Evolutionary conservation across 2,329 filamentous ascomycete species (phyloP), one percentile per base, ranked within the genome.

Genomic region (Colletotrichum sp.): DNA sequence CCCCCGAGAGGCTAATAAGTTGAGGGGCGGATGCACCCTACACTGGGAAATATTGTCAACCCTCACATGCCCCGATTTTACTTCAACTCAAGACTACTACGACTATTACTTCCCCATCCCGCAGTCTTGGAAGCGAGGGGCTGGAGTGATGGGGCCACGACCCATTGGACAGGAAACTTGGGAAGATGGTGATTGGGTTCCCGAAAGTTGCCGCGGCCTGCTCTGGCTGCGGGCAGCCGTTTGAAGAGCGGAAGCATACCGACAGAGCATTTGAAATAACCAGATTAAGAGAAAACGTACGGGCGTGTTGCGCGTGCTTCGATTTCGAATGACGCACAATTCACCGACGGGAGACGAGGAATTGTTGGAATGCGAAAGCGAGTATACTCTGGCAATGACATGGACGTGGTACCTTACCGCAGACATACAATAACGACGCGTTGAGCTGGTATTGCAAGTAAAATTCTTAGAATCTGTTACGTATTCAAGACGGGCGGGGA

Each of bases 361-460:
- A 49, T n/a, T 10, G 18, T 12, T 49, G 39, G 39, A 3, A 12
- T 49, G 18, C 39, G 39, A 49, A 49, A 12, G 39, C 39, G 36
- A 39, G 15, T 39, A 8, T 5, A 39, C 36, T 9, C 36, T 39
- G 36, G 36, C 16, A 39, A 39, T 39, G 36, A 44, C 39, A 49
- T 12, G 18, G 39, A n/a, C 18, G 9, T n/a, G 9, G 39, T 7
- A n/a, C 18, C 18, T 12, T 49, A 9, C 36, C 16, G 36, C 34
- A n/a, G 18, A 49, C 6, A n/a, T 2, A 12, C 3, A n/a, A 49
- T n/a, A 49, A n/a, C 39, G 39, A 21, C 1, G 39, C 3, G 18
- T 1, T 49, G 39, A n/a, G 0, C 2, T 49, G 39, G 6, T 49
- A 0, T 49, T n/a, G 3, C 18, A n/a, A 49, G 39, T n/a, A 4